Conservation (phyloP, 768 basidiomycete species). For the Lentinula sp. region DNA sequence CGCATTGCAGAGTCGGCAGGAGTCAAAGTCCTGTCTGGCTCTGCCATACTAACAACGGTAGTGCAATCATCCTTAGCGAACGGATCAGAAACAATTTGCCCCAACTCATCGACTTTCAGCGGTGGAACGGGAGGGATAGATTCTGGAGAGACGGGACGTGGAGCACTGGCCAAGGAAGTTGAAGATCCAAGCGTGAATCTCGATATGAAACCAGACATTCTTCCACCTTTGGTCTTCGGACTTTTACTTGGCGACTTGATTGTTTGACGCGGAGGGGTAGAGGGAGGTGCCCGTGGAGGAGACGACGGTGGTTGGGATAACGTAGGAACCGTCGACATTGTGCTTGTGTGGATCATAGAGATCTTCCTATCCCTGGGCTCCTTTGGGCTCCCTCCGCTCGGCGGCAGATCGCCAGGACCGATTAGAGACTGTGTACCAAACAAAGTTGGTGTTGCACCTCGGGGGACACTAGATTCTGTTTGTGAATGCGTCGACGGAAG, state of each 20-base stretch:
- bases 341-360: neutral
- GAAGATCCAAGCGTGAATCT: neutral
- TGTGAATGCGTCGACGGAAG: neutral
- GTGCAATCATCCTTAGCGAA: neutral
- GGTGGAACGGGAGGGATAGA: neutral
- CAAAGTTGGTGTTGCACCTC: neutral
- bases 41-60: neutral
- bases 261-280: neutral
- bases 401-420: neutral
- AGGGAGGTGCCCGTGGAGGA: neutral
- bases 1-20: neutral
- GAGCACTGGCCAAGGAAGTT: neutral
- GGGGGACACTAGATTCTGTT: neutral
- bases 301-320: neutral
- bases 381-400: neutral
- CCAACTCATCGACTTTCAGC: neutral
- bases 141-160: neutral
- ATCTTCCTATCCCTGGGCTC: neutral
- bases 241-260: neutral
- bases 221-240: neutral
- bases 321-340: neutral
- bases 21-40: neutral
- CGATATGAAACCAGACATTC: neutral
- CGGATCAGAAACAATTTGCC: neutral
- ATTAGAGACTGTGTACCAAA: slow-evolving; percentile 1